Percentiles rank a stretch among this genome's conserved stretches.
Conservation (phyloP, 768 basidiomycete genomes). For the Pisolithus microcarpus region DNA sequence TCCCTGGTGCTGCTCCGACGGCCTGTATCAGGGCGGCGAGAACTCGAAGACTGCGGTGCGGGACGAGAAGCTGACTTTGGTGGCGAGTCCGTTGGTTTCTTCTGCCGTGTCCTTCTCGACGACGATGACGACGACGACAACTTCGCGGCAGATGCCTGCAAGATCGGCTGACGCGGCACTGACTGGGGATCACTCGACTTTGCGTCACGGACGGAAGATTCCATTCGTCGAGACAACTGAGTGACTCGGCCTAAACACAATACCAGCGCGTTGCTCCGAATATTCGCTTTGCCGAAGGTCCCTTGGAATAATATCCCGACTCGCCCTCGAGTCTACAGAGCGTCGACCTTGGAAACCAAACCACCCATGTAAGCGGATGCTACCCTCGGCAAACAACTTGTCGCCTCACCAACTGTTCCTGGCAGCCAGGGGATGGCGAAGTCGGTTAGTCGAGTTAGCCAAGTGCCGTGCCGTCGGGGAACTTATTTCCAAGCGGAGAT, state of each 20-base stretch:
- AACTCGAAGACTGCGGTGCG: conserved; percentile 15
- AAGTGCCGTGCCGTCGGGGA: conserved; percentile 24
- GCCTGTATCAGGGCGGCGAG: conserved; percentile 18
- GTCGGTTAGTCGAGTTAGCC: conserved; percentile 6
- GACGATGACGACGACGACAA: conserved; percentile 23
- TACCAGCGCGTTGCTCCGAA: conserved; percentile 22
- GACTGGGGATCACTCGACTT: conserved; percentile 30
- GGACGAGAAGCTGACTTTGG: conserved; percentile 11
- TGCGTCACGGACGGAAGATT: conserved; percentile 44
- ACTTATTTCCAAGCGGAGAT: conserved; percentile 19
- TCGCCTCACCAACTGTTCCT: conserved; percentile 10
- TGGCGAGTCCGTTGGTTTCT: conserved; percentile 34
- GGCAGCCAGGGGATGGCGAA: conserved; percentile 6
- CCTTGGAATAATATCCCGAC: neutral
- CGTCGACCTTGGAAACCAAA: neutral
- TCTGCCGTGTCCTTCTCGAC: conserved; percentile 50
- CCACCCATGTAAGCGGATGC: neutral
- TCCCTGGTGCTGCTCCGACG: conserved; percentile 23
- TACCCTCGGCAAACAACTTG: conserved; percentile 5
- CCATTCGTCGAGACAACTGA: conserved; percentile 30
- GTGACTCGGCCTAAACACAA: conserved; percentile 17
- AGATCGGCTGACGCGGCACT: conserved; percentile 37
- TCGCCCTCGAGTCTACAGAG: neutral
- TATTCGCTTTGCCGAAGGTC: conserved; percentile 19
- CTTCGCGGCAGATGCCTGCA: conserved; percentile 26